Percentiles rank a stretch among this genome's conserved stretches.
These are phyloP conservation scores for Flagelloscypha sp. DNA, from an alignment of 768 basidiomycete genomes.

Conservation along the genomic window DNA sequence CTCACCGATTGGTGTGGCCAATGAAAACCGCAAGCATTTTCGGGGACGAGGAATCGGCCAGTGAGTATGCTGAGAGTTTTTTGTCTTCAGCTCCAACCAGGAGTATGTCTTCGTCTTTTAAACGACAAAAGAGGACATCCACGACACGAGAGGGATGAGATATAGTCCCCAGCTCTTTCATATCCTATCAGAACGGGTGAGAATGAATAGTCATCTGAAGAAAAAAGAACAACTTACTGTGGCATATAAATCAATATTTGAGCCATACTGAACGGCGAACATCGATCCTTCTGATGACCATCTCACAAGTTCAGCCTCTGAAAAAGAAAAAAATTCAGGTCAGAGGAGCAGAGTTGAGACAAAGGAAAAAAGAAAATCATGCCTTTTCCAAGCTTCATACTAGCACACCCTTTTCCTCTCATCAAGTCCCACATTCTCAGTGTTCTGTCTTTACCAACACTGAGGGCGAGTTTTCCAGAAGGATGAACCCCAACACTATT, in stretches of 20 bases:
- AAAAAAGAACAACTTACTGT: constrained; percentile 39
- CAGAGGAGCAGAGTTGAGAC: neutral
- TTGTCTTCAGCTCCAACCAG: constrained; percentile 88
- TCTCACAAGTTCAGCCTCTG: constrained; percentile 88
- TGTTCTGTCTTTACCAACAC: constrained; percentile 83
- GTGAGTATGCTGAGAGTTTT: constrained; percentile 69
- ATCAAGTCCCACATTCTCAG: constrained; percentile 99
- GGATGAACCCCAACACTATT: constrained; percentile 90
- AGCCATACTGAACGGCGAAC: constrained; percentile 74
- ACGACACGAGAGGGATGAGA: constrained; percentile 79
- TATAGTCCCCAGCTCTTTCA: constrained; percentile 68
- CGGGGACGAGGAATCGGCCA: constrained; percentile 43
- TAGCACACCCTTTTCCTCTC: constrained; percentile 84
- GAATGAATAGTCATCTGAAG: too few species aligned
- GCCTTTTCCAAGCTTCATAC: constrained; percentile 88
- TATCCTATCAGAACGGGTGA: constrained; percentile 44
- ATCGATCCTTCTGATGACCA: constrained; percentile 75
- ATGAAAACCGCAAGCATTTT: constrained; percentile 60
- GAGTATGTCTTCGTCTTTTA: constrained; percentile 54
- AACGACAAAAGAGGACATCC: constrained; percentile 67
- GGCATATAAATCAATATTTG: constrained; percentile 74
- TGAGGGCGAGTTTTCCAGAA: constrained; percentile 83
- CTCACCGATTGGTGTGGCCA: constrained; percentile 85
- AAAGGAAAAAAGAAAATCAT: constrained; percentile 11
- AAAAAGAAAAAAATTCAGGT: neutral